Evolutionary conservation across 352 stramenopile genomes (phyloP).

Genomic region (Pythium aquatile): DNA sequence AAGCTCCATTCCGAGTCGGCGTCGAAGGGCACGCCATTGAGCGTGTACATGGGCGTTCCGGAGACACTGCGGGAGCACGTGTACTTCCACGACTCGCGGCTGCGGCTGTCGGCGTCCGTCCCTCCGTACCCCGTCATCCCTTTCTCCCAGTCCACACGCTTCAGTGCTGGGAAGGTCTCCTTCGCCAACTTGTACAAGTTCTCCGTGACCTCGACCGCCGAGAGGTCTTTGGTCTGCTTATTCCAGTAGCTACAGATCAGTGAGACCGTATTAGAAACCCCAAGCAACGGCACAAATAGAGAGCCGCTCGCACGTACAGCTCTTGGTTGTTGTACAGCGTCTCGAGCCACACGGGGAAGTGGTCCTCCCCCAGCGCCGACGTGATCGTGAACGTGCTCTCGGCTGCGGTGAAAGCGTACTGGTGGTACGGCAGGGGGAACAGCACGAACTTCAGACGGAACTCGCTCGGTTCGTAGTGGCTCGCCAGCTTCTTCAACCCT

Average conservation of each 20-base stretch:
- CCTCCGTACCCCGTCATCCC: conserved; percentile 76
- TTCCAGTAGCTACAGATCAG: conserved; percentile 58
- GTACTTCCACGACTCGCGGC: conserved; percentile 80
- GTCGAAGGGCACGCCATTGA: conserved; percentile 76
- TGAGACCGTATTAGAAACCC: neutral
- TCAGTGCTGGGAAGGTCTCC: conserved; percentile 63
- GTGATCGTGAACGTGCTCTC: conserved; percentile 71
- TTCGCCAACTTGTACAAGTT: conserved; percentile 62
- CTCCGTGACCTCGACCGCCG: conserved; percentile 57
- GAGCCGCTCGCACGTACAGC: conserved; percentile 33
- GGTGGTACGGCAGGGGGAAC: conserved; percentile 79
- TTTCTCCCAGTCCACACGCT: conserved; percentile 59
- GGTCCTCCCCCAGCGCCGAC: conserved; percentile 44
- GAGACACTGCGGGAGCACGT: conserved; percentile 69
- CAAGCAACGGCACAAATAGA: no score
- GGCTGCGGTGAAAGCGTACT: conserved; percentile 65
- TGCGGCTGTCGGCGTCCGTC: conserved; percentile 57
- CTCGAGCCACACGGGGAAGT: conserved; percentile 75
- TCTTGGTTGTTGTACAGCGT: conserved; percentile 79
- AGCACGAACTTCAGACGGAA: conserved; percentile 71
- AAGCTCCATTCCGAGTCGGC: conserved; percentile 46
- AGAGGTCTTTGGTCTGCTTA: conserved; percentile 77
- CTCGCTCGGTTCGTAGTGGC: conserved; percentile 53
- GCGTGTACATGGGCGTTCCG: conserved; percentile 73
- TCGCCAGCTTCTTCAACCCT: conserved; percentile 55